Evolutionary conservation across 225 moss, liverwort and hornwort genomes (phyloP).

Genomic region (Physcomitrium patens): DNA sequence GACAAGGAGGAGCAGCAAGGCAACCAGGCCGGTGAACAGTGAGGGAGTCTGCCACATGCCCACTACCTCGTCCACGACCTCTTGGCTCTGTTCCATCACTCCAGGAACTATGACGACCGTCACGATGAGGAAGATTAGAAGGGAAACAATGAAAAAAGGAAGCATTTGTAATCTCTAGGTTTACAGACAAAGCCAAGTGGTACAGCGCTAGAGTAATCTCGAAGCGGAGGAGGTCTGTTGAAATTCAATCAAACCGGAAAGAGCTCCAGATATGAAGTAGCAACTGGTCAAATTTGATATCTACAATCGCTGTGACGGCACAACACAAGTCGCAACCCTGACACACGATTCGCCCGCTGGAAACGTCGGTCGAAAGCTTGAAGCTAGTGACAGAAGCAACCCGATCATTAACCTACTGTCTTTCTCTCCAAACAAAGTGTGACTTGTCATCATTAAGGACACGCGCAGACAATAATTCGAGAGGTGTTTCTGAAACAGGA

Average conservation of each 20-base stretch:
- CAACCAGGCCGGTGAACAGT: slow-evolving; percentile 33
- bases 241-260: too few species aligned
- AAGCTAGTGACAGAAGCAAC: too few species aligned
- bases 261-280: too few species aligned
- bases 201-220: not conserved
- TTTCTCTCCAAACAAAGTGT: too few species aligned
- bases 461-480: too few species aligned
- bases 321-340: not conserved
- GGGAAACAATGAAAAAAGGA: slow-evolving; percentile 43
- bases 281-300: too few species aligned
- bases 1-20: slow-evolving; percentile 39
- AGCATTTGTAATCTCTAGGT: slow-evolving; percentile 31
- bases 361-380: too few species aligned
- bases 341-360: too few species aligned
- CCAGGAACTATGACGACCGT: slow-evolving; percentile 44
- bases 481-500: too few species aligned
- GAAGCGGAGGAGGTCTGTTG: not conserved
- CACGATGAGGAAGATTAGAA: slow-evolving; percentile 44
- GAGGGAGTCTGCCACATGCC: slow-evolving; percentile 21
- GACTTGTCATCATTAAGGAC: too few species aligned
- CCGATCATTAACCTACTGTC: too few species aligned
- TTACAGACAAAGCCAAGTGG: too few species aligned
- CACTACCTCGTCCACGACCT: slow-evolving; percentile 32
- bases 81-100: slow-evolving; percentile 34
- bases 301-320: not conserved